A percentile compares a stretch with the other conserved stretches of the same genome.
Evolutionary conservation across 1,284 basidiomycete genomes (phyloP).

Genomic region (Trichosporon faecale): DNA sequence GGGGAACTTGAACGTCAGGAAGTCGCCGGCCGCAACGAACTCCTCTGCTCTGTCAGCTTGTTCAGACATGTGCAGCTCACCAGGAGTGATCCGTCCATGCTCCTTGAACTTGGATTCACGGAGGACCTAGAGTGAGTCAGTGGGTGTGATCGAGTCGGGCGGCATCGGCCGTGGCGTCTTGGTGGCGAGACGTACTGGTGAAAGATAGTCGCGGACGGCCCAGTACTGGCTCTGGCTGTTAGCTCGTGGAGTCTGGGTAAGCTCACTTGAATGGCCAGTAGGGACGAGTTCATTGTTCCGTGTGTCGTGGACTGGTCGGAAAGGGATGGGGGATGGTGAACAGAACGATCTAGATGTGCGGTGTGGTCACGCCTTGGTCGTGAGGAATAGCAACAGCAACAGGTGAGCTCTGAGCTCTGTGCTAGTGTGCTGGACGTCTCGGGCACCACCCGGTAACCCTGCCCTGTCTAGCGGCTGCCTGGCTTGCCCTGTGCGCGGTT

Average conservation of each 20-base stretch:
- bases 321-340: neutral
- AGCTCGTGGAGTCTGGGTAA: constrained; percentile 4
- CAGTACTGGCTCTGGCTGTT: constrained; percentile 74
- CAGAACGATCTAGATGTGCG: neutral
- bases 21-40: constrained; percentile 92
- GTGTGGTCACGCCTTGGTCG: neutral
- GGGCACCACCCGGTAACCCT: constrained; percentile 1
- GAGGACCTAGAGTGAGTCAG: constrained; percentile 64
- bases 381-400: neutral
- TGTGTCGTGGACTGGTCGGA: neutral
- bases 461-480: neutral
- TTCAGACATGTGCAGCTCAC: constrained; percentile 55
- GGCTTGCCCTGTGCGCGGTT: neutral
- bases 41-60: constrained; percentile 64
- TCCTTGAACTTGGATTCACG: constrained; percentile 99
- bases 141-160: neutral
- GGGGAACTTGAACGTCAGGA: constrained; percentile 90
- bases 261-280: constrained; percentile 52
- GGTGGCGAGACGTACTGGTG: constrained; percentile 63
- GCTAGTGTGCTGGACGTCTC: neutral
- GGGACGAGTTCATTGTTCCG: constrained; percentile 47
- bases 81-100: constrained; percentile 92
- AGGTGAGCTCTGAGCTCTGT: neutral
- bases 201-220: constrained; percentile 93
- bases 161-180: neutral